These are phyloP conservation scores for Avena sativa DNA, from an alignment of 176 grass and related monocot genomes.

Conservation along the genomic window DNA sequence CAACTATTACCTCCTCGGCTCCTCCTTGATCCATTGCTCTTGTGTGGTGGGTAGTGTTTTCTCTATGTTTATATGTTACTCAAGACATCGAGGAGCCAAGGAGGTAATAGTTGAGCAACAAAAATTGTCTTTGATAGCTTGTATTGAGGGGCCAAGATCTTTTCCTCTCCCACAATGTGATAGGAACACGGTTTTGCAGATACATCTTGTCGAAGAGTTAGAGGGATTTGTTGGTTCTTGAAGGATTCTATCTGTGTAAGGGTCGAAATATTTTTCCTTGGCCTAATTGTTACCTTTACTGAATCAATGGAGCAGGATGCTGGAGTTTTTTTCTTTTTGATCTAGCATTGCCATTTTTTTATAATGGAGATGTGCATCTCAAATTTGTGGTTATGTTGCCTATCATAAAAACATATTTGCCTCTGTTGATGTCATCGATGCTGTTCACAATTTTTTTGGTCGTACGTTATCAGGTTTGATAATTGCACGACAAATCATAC, in stretches of 20 bases:
- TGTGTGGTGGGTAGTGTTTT: constrained; percentile 7
- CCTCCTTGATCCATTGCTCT: neutral
- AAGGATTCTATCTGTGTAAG: neutral
- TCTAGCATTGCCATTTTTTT: constrained; percentile 23
- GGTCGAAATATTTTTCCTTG: neutral
- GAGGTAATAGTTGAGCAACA: constrained; percentile 16
- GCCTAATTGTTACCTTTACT: constrained; percentile 3
- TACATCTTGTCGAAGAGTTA: constrained; percentile 1
- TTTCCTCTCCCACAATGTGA: neutral
- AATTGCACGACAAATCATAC: neutral
- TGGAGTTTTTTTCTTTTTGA: neutral
- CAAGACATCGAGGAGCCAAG: neutral
- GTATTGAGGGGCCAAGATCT: neutral
- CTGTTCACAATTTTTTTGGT: neutral
- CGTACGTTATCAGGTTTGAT: neutral
- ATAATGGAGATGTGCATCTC: neutral
- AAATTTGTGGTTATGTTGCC: neutral
- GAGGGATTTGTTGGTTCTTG: constrained; percentile 10
- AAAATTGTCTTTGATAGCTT: neutral
- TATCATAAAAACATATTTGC: neutral
- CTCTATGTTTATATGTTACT: neutral
- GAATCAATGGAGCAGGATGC: constrained; percentile 5
- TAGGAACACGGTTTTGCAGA: neutral
- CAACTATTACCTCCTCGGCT: no score
- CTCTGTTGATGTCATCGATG: neutral